Evolutionary conservation across 768 basidiomycete species (phyloP).

Genomic region (Panellus pusillus): DNA sequence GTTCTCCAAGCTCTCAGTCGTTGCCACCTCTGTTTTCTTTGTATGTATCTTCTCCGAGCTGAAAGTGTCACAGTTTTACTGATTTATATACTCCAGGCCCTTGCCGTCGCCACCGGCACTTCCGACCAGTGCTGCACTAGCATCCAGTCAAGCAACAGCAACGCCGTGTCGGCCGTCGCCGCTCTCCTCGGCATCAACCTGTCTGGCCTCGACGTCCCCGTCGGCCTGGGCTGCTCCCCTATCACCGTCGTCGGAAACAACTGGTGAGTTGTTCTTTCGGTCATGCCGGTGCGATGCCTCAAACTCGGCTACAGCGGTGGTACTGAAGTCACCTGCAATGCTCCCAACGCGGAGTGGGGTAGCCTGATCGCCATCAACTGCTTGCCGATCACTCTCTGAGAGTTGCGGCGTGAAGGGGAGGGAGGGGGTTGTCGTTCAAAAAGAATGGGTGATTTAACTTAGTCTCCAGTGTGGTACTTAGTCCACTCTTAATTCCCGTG

Average conservation of each 20-base stretch:
- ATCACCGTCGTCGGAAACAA: slow-evolving; percentile 20
- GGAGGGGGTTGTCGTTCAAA: too few species aligned
- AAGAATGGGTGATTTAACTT: too few species aligned
- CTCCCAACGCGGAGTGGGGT: slow-evolving; percentile 14
- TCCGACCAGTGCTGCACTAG: slow-evolving; percentile 17
- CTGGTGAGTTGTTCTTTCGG: slow-evolving; percentile 1
- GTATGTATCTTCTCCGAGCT: background rate
- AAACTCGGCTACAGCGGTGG: background rate
- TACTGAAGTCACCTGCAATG: slow-evolving; percentile 8
- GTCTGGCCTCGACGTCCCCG: slow-evolving; percentile 7
- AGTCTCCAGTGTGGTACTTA: too few species aligned
- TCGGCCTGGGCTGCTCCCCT: slow-evolving; percentile 18
- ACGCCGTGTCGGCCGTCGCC: slow-evolving; percentile 10
- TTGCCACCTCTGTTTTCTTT: slow-evolving; percentile 10
- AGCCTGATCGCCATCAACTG: slow-evolving; percentile 6
- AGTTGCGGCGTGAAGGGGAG: too few species aligned
- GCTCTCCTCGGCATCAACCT: slow-evolving; percentile 15
- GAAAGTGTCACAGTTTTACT: background rate
- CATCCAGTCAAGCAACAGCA: slow-evolving; percentile 6
- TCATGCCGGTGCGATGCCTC: too few species aligned
- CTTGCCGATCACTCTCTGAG: background rate
- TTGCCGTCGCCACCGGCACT: slow-evolving; percentile 6
- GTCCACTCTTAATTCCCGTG: too few species aligned
- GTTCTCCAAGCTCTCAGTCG: slow-evolving; percentile 14
- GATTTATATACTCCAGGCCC: background rate